Conservation (phyloP, 192 early-diverging fungal species). For the Rhizophagus sp. region DNA sequence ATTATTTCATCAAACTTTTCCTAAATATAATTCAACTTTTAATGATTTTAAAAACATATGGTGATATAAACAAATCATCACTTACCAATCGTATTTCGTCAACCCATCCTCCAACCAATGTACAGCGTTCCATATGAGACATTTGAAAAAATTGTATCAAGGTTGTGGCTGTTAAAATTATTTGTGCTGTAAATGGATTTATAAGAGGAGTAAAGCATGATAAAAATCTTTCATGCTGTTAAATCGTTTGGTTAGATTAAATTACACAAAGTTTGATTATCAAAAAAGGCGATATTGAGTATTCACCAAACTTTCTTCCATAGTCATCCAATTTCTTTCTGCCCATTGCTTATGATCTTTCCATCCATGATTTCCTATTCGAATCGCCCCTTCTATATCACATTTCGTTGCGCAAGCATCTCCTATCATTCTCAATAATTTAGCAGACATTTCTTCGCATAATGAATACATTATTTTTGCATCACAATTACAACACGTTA, state of each 20-base stretch:
- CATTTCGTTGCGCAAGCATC: conserved; percentile 13
- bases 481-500: background rate
- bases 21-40: background rate
- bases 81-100: conserved; percentile 13
- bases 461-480: conserved; percentile 13
- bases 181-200: conserved; percentile 29
- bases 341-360: conserved; percentile 20
- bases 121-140: conserved; percentile 8
- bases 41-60: too few relatives aligned
- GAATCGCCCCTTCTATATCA: background rate
- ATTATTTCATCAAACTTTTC: background rate
- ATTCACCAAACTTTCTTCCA: conserved; percentile 22
- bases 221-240: conserved; percentile 28
- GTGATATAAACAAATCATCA: background rate
- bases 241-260: too few relatives aligned
- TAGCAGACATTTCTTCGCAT: conserved; percentile 27
- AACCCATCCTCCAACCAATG: conserved; percentile 26
- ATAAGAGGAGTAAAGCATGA: conserved; percentile 21
- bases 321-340: conserved; percentile 18
- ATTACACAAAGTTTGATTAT: too few relatives aligned
- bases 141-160: conserved; percentile 16
- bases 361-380: conserved; percentile 10
- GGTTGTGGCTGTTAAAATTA: conserved; percentile 20
- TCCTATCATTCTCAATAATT: conserved; percentile 26
- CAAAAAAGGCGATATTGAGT: too few relatives aligned